These are phyloP conservation scores for Thelonectria blattea DNA, from an alignment of 2,329 filamentous ascomycete species.

Conservation along the genomic window DNA sequence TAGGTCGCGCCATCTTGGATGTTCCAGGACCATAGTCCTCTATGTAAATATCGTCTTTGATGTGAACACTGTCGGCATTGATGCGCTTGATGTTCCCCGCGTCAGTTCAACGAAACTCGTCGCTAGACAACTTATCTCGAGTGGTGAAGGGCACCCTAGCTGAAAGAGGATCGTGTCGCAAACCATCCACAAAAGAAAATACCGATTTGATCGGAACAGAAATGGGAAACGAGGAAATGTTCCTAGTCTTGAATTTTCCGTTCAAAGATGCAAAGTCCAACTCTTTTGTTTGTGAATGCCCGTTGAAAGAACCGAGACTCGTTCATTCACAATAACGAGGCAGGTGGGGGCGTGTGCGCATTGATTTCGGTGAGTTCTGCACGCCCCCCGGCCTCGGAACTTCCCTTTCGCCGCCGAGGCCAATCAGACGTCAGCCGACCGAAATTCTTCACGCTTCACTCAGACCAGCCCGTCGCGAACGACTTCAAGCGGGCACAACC, in stretches of 20 bases:
- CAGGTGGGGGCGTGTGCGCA: slow-evolving; percentile 26
- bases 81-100: background rate
- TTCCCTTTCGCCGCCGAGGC: slow-evolving; percentile 37
- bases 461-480: slow-evolving; percentile 33
- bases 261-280: background rate
- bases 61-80: background rate
- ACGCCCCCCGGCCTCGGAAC: slow-evolving; percentile 32
- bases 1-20: slow-evolving; percentile 7
- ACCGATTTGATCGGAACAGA: background rate
- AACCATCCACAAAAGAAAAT: background rate
- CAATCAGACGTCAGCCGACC: slow-evolving; percentile 37
- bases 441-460: slow-evolving; percentile 40
- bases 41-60: background rate
- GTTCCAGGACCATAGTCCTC: background rate
- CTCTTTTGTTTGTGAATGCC: background rate
- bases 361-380: slow-evolving; percentile 1
- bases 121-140: background rate
- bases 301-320: background rate
- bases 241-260: background rate
- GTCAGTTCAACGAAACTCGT: background rate
- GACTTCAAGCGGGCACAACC: slow-evolving; percentile 31
- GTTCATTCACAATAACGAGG: background rate
- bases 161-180: background rate
- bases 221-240: background rate
- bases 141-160: background rate